Evolutionary conservation across 208 protist genomes (phyloP), one percentile per base, ranked within the genome.

Genomic region (Acanthamoeba lugdunensis): DNA sequence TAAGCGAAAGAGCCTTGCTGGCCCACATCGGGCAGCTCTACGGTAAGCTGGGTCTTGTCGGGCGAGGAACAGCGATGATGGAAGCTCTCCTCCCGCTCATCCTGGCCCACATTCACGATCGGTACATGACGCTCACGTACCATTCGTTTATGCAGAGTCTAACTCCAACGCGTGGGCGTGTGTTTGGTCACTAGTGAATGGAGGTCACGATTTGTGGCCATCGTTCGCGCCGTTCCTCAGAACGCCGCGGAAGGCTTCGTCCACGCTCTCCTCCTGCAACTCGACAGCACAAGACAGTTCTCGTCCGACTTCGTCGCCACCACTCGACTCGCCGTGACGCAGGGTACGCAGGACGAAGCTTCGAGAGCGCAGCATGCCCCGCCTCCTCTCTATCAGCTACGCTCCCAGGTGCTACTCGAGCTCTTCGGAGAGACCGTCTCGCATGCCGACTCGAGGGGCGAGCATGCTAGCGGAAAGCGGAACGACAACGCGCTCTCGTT

Each of bases 401-500:
- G 81, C 21, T 63, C 81, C 4, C 48, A 88, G 52, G 37, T 67
- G 6, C 9, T 58, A 7, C 25, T 88, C 25, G 54, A 88, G n/a
- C 52, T 67, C 25, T 88, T 67, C 23, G 54, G 81, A 4, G 30
- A 9, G 41, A 7, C 81, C 14, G 30, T 88, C 75, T 48, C 69
- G 37, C 75, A 82, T 37, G 28, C 8, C 48, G 48, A 14, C 9
- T 7, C 33, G 37, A 52, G 16, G 33, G 28, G 14, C 48, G 75
- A 11, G 63, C 56, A 6, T 23, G 11, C 56, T 0, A 25, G 56
- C 18, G 63, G 63, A 33, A 71, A 33, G 13, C 21, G 45, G 8
- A 81, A 81, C 37, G 45, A 81, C 45, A 9, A 81, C 73, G 73
- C 73, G 73, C 45, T 81, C 30, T 81, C 73, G 37, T 52, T n/a